These are phyloP conservation scores for Blastobotrys petasosporus DNA, from an alignment of 1,139 yeast species.

Conservation along the genomic window DNA sequence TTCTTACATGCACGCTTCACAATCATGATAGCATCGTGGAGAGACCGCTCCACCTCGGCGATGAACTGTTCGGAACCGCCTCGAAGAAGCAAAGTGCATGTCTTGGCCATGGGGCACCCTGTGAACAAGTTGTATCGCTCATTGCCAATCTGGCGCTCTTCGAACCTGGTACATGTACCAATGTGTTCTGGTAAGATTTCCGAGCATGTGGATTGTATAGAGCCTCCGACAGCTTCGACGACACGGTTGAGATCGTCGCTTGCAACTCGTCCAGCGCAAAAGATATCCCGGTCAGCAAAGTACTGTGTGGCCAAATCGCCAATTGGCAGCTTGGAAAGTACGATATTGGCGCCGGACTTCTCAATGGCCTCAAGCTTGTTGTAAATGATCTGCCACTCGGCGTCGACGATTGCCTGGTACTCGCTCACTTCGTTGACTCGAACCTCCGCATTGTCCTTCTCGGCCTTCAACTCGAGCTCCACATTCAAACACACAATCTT, in stretches of 20 bases:
- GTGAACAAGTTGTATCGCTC: conserved; percentile 89
- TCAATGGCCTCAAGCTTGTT: conserved; percentile 79
- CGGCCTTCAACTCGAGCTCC: conserved; percentile 94
- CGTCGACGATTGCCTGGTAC: conserved; percentile 94
- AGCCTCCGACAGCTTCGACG: conserved; percentile 90
- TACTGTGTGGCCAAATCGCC: conserved; percentile 98
- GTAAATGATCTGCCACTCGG: conserved; percentile 94
- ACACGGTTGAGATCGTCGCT: conserved; percentile 89
- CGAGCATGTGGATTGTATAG: conserved; percentile 83
- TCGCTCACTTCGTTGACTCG: conserved; percentile 90
- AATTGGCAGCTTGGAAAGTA: conserved; percentile 88
- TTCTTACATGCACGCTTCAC: conserved; percentile 92
- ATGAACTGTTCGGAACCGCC: conserved; percentile 99
- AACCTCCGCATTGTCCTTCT: conserved; percentile 98
- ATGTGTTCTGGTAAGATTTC: conserved; percentile 64
- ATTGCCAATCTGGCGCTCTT: conserved; percentile 92
- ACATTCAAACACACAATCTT: conserved; percentile 81
- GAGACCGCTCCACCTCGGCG: conserved; percentile 95
- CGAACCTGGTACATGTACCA: conserved; percentile 82
- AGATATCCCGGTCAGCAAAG: conserved; percentile 92
- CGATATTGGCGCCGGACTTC: conserved; percentile 85
- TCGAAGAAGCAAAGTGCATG: conserved; percentile 87
- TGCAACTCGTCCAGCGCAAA: conserved; percentile 96
- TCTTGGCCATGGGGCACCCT: conserved; percentile 88
- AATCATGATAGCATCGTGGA: conserved; percentile 98